These are phyloP conservation scores for Artomyces pyxidatus DNA, from an alignment of 768 basidiomycete genomes.

Conservation along the genomic window DNA sequence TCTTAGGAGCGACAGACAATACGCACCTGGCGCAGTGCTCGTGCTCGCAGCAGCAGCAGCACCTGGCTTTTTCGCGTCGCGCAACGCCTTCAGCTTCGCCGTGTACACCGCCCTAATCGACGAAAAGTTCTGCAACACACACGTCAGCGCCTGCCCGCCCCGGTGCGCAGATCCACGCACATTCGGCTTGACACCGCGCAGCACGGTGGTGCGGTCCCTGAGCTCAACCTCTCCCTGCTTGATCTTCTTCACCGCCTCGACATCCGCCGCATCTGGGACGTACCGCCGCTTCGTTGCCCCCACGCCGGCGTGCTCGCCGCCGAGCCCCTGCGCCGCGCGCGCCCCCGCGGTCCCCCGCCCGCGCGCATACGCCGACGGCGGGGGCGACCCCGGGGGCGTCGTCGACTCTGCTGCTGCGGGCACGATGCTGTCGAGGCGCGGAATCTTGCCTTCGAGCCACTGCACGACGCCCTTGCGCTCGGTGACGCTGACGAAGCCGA, in stretches of 20 bases:
- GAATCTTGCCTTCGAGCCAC: constrained; percentile 62
- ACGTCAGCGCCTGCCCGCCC: not conserved
- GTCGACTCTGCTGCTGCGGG: constrained; percentile 40
- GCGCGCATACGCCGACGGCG: constrained; percentile 14
- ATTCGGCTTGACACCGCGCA: constrained; percentile 78
- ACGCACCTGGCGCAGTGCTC: constrained; percentile 31
- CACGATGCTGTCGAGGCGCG: constrained; percentile 43
- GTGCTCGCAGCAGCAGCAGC: constrained; percentile 26
- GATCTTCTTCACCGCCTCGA: constrained; percentile 84
- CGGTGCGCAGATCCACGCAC: constrained; percentile 36
- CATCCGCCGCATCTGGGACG: constrained; percentile 66
- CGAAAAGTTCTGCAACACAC: constrained; percentile 63
- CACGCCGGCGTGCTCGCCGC: constrained; percentile 12
- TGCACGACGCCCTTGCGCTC: constrained; percentile 83
- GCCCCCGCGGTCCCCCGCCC: constrained; percentile 3
- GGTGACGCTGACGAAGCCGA: constrained; percentile 78
- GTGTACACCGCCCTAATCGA: constrained; percentile 55
- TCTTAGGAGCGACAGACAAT: not conserved
- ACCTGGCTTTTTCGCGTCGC: constrained; percentile 54
- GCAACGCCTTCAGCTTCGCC: constrained; percentile 74
- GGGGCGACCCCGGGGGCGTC: constrained; percentile 54
- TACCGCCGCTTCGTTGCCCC: constrained; percentile 62
- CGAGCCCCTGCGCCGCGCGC: constrained; percentile 10
- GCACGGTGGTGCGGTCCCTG: constrained; percentile 71
- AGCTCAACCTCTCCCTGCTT: constrained; percentile 70